Percentiles rank a stretch among this genome's conserved stretches.
Conservation (phyloP, 2,329 filamentous ascomycete genomes). For the Didymellaceae sp. region DNA sequence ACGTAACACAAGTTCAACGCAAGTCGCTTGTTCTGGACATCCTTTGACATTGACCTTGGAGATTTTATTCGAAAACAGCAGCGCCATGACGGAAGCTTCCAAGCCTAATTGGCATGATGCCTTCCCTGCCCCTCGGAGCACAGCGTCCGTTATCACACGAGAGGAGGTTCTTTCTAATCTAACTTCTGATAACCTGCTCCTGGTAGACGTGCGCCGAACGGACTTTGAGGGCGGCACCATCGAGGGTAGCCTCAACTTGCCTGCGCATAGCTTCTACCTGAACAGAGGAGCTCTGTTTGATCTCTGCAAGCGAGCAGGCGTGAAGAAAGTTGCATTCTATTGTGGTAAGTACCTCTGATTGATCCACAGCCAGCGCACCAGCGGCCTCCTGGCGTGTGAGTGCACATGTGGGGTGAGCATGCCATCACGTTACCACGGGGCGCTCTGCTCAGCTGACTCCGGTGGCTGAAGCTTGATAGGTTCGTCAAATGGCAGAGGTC, state of each 20-base stretch:
- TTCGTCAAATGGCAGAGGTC: slow-evolving; percentile 43
- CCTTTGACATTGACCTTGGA: background rate
- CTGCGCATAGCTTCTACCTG: slow-evolving; percentile 57
- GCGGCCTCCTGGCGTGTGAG: too few species aligned
- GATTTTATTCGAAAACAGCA: too few species aligned
- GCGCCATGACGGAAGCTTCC: slow-evolving; percentile 28
- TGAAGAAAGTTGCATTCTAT: slow-evolving; percentile 56
- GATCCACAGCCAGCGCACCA: background rate
- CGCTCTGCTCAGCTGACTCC: slow-evolving; percentile 1
- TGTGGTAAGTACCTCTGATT: slow-evolving; percentile 45
- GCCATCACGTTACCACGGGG: background rate
- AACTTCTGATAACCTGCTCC: slow-evolving; percentile 49
- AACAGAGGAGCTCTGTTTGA: slow-evolving; percentile 54
- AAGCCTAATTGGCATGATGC: slow-evolving; percentile 49
- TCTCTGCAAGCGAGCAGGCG: slow-evolving; percentile 53
- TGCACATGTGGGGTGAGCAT: slow-evolving; percentile 29
- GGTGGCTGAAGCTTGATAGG: slow-evolving; percentile 33
- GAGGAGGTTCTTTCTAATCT: slow-evolving; percentile 44
- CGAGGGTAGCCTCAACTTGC: slow-evolving; percentile 55
- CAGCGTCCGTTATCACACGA: slow-evolving; percentile 48
- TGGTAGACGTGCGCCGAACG: slow-evolving; percentile 55
- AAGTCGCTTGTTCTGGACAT: background rate
- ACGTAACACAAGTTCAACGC: background rate
- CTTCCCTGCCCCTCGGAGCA: slow-evolving; percentile 50
- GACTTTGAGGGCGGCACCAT: slow-evolving; percentile 57